Percentiles rank a stretch among this genome's conserved stretches.
Evolutionary conservation across 768 basidiomycete genomes (phyloP).

Genomic region (Crepidotus variabilis): DNA sequence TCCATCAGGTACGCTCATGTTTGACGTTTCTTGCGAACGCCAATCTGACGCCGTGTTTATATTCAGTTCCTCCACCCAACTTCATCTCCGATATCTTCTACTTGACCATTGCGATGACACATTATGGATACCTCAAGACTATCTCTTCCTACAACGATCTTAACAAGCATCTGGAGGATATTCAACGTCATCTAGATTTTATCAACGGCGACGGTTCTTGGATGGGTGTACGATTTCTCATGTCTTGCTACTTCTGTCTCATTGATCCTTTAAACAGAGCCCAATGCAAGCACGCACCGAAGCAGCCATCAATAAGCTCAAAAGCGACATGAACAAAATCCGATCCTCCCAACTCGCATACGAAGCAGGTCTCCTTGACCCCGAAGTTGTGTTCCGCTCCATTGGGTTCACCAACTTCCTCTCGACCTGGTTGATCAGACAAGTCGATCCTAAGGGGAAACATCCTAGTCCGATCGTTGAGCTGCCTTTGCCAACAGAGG

Average conservation of each 20-base stretch:
- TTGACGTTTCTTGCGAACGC: background rate
- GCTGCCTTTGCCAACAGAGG: conserved; percentile 84
- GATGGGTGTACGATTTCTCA: conserved; percentile 60
- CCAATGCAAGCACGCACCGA: conserved; percentile 76
- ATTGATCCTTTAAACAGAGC: conserved; percentile 35
- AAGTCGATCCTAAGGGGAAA: conserved; percentile 74
- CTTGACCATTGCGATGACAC: conserved; percentile 80
- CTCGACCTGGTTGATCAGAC: conserved; percentile 90
- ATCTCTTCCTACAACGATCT: conserved; percentile 74
- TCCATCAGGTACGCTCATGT: conserved; percentile 33
- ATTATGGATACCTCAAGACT: conserved; percentile 83
- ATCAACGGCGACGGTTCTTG: conserved; percentile 76
- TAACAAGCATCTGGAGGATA: conserved; percentile 70
- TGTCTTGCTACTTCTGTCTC: background rate
- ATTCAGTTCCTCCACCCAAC: conserved; percentile 64
- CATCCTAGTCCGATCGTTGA: conserved; percentile 69
- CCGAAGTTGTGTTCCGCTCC: conserved; percentile 73
- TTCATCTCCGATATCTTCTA: conserved; percentile 97
- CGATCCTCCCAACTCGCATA: conserved; percentile 75
- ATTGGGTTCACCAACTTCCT: conserved; percentile 87
- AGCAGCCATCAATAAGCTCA: conserved; percentile 70
- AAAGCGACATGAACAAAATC: conserved; percentile 70
- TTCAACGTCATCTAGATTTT: conserved; percentile 72
- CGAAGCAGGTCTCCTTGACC: conserved; percentile 84
- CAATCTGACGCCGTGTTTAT: background rate